Base-by-base conservation (phyloP, 2,329 filamentous ascomycete genomes). In the Ophiostoma quercus region DNA sequence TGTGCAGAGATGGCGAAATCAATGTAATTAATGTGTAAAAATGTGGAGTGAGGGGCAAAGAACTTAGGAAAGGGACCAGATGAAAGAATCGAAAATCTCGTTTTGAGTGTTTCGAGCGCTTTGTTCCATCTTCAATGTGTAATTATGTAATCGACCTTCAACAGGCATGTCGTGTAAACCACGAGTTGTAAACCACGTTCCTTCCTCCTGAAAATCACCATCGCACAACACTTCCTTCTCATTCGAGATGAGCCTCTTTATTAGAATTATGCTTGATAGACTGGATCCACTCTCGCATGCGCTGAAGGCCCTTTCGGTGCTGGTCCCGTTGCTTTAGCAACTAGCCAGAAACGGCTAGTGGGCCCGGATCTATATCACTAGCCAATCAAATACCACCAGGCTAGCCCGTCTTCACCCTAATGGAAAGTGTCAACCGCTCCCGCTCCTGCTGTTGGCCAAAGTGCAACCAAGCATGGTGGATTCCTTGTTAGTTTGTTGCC, bases 251-350 rank as follows among this genome's bases (percentile, higher is more conserved):
- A 63, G 51, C 39, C 54, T 70, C 66, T 22, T 70, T 60, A 66
- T 68, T 70, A 67, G 66, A 22, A 54, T 67, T 51, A 68, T 66
- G 69, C 69, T 68, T 70, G 67, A 60, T 43, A 8, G 57, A 14
- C 22, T 19, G 22, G 66, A 37, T 67, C 66, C 67, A 43, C 60
- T 32, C 41, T 43, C 70, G 29, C 62, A 68, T 25, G 19, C 19
- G 37, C 29, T 57, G 14, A 19, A 47, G 14, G 16, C 7, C 43
- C 16, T 47, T 47, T 47, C 47, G 67, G 51, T 25, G 51, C 11
- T n/a, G 4, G 51, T 32, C 65, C 67, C 62, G 72, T 73, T 73
- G 72, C 72, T 73, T 72, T 34, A 71, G 72, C 70, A 73, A 73
- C 72, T 73, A 68, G 66, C 68, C 69, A n/a, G 41, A 39, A 70